Base-by-base conservation (phyloP, 352 stramenopile genomes). In the Phytophthora pini region DNA sequence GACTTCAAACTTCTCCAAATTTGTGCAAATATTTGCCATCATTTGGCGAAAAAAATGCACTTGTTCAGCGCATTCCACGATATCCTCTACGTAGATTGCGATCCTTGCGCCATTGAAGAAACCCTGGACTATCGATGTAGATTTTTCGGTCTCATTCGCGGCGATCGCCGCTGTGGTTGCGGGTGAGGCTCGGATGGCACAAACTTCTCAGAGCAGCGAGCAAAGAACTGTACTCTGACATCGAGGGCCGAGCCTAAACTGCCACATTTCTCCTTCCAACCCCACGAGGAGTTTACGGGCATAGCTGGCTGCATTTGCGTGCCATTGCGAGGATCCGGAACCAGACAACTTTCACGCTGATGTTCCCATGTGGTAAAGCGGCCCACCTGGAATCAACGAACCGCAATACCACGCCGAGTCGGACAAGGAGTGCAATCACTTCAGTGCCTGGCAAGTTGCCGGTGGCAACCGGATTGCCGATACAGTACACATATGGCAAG, bases 371-470 rank as follows among this genome's bases (percentile, higher is more conserved):
- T 64, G 61, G 41, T 17, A 2, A 29, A 36, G 15, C 2, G 13
- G 6, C 1, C 8, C 61, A 59, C 53, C 43, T 68, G 61, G 60
- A 40, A 63, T 63, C 34, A 15, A 43, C 36, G 36, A 68, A 64
- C 40, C 7, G 47, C 40, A 17, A 46, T 43, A 46, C 31, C 51
- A 20, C 17, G 17, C 17, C 17, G 11, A 68, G 61, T 68, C 53
- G 38, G 61, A 68, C 52, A 68, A 63, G 52, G 61, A 47, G 2
- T 43, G 40, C 40, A 40, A 47, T 32, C 5, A 1, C 22, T 53
- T 15, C 15, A n/a, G 40, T 31, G 51, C 32, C 11, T 54, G 20
- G 11, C 17, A 36, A 29, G 17, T 20, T 20, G 17, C 17, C 17
- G 17, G 17, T 20, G 17, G 17, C 17, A 20, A 20, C 44, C 24